Evolutionary conservation across 2,329 filamentous ascomycete species (phyloP), one percentile per base, ranked within the genome.

Genomic region (Lasiodiplodia theobromae): DNA sequence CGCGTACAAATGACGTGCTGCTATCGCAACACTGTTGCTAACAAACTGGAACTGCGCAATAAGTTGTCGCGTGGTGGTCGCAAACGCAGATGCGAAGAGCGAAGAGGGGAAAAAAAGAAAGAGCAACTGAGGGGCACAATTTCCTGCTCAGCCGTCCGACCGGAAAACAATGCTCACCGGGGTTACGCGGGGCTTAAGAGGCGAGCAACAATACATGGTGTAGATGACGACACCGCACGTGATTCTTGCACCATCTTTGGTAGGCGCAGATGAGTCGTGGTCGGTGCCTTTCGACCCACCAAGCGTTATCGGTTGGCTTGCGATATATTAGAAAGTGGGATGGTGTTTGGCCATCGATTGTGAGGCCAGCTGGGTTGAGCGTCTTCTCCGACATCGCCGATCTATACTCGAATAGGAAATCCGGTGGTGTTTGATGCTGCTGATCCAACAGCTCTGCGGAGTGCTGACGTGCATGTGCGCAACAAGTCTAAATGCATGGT

Each of bases 221-320:
- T 56, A 54, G 38, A 66, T 66, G 63, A 66, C 63, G 63, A 54
- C 63, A 66, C n/a, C 44, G 51, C 63, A 66, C 63, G 63, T 66
- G 63, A 66, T 47, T 66, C 63, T 66, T 66, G 63, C 63, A 66
- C 49, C 63, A 66, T 66, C 34, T 56, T 51, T n/a, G 60, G 14
- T n/a, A 52, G 60, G 60, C 60, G 12, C 11, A 28, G 44, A 64
- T 28, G 60, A 64, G 28, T 64, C 60, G 60, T 64, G 60, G 44
- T 21, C 44, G 11, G 18, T 44, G 23, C 11, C 6, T 16, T 5
- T 14, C 44, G 60, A 64, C 60, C 60, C 60, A 64, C 58, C 7
- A n/a, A 28, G 58, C 44, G 25, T 18, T 52, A 52, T 52, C 60
- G 31, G 10, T 7, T 47, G n/a, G 8, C 44, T 4, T 21, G 44